Evolutionary conservation across 2,329 filamentous ascomycete genomes (phyloP), one percentile per base, ranked within the genome.

Genomic region (Hyphodiscus sp.): DNA sequence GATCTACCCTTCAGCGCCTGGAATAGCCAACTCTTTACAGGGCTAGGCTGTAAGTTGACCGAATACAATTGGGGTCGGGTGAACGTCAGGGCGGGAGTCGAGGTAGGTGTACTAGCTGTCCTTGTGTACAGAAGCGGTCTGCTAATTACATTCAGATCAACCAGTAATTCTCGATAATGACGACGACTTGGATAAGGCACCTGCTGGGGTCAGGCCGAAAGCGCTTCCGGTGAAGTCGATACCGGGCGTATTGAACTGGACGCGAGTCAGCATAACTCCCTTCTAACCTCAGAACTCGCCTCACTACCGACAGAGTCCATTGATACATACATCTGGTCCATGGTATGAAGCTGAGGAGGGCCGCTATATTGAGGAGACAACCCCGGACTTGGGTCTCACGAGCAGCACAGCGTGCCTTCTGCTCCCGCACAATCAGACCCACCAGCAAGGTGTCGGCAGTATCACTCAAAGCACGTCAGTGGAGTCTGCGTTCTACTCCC

Each of bases 161-260:
- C 51, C 47, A 53, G 33, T 53, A 29, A 53, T 50, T 53, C 47
- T 55, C 50, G 53, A 55, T 55, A 42, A 50, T 53, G 20, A 57
- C 19, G 43, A 53, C 18, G 43, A 3, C 23, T 4, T 19, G 41
- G 47, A 41, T 18, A 10, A 49, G 47, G 47, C 23, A 49, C 15
- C 2, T 41, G 30, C 29, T 30, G 47, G 47, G 23, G 26, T 29
- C 20, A 45, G 53, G 50, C 48, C 46, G 51, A 58, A 43, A 52
- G 43, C 26, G n/a, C 33, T 54, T 49, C 47, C 13, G 47, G 26
- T 49, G 41, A 49, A 20, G 29, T 33, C 29, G 29, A 33, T 33
- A 33, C 29, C 13, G 13, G 29, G 13, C 29, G 29, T 33, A 13
- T 33, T 33, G 29, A 33, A n/a, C 29, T 8, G 29, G 29, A 33